Evolutionary conservation across 768 basidiomycete genomes (phyloP), one percentile per base, ranked within the genome.

Genomic region (Boletus sp.): DNA sequence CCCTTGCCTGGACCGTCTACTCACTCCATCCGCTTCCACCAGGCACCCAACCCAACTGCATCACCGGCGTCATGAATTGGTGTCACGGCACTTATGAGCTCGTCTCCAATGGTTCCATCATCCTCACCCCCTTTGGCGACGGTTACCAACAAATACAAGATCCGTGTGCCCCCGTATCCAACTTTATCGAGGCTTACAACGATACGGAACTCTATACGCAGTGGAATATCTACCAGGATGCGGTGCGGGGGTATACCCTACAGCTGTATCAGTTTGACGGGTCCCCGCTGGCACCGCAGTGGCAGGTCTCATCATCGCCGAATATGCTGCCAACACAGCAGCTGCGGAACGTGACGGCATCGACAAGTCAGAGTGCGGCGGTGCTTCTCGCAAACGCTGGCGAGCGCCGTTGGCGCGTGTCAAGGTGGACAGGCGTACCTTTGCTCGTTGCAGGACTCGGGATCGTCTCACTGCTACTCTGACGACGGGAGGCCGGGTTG

Each of bases 71-170:
- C 67, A 81, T 98, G 64, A 81, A 83, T 63, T 99, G 91, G 90
- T 84, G 84, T 58, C 97, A 98, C 69, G 97, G 97, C 13, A 85
- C 70, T 29, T 94, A 87, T 72, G 55, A 66, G 0, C 72, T 89
- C 42, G 73, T 82, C 55, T 21, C 74, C 49, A 95, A 98, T 65
- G 93, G 93, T 7, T 96, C 93, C 10, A 82, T 98, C 55, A 69
- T 80, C 38, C 73, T 93, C 64, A 72, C 66, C 3, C 90, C 94
- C 2, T 80, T 93, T 58, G 81, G 78, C 17, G 96, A 99, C 68
- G 96, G 96, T 15, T 90, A 83, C 72, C 93, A 97, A 69, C 95
- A 96, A 77, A 80, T 98, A 38, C 93, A 99, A 76, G 88, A 95
- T 60, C 88, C 93, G 0, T 99, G 96, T 65, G 88, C 88, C 1